A percentile compares a stretch with the other conserved stretches of the same genome.
These are phyloP conservation scores for Annulohypoxylon stygium DNA, from an alignment of 495 filamentous ascomycete genomes.

Conservation along the genomic window DNA sequence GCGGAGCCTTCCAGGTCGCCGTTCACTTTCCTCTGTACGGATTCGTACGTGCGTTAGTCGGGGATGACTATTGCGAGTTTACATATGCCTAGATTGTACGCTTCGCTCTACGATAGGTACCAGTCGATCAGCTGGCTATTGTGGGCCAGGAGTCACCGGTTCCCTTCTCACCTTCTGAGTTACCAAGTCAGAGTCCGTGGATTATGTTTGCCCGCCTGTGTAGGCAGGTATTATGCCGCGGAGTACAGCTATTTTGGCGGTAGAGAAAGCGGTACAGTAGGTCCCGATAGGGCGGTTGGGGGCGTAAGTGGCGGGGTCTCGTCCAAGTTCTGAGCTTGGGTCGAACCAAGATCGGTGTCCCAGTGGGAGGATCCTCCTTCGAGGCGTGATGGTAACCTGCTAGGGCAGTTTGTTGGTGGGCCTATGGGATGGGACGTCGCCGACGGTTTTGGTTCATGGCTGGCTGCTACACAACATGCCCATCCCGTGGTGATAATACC, in stretches of 20 bases:
- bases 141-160: neutral
- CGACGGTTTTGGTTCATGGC: slow-evolving; percentile 4
- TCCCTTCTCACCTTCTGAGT: neutral
- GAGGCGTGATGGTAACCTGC: neutral
- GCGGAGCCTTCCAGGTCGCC: neutral
- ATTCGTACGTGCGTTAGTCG: slow-evolving; percentile 2
- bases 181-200: neutral
- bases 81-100: neutral
- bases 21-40: slow-evolving; percentile 3
- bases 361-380: slow-evolving; percentile 21
- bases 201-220: neutral
- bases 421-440: slow-evolving; percentile 15
- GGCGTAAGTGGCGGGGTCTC: slow-evolving; percentile 17
- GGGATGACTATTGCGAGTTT: neutral
- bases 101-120: neutral
- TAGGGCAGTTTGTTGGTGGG: slow-evolving; percentile 16
- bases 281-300: slow-evolving; percentile 35
- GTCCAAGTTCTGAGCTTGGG: neutral
- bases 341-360: slow-evolving; percentile 23
- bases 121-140: neutral
- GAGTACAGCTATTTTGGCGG: too few species aligned
- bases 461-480: neutral
- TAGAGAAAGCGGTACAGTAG: slow-evolving; percentile 4
- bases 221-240: neutral
- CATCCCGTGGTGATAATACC: neutral